Base-by-base conservation (phyloP, 257 asterid species). In the Oldenlandia corymbosa region DNA sequence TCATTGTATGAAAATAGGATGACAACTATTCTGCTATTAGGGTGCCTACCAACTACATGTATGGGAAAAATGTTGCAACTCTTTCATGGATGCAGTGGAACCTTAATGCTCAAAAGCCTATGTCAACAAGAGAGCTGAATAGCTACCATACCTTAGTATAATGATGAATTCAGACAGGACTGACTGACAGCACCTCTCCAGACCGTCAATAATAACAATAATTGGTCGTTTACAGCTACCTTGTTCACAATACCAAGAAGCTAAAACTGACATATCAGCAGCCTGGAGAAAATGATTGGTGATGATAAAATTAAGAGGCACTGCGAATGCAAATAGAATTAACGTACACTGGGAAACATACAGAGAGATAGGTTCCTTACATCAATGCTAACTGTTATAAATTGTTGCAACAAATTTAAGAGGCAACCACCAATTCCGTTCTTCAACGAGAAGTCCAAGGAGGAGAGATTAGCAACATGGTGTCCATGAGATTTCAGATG, bases 401-500 rank as follows among this genome's bases (percentile, higher is more conserved):
- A 84, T 70, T 84, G 97, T 47, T 80, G 84, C 71, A 90, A 65
- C 69, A 93, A 73, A 37, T 83, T 65, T 82, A 76, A 88, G 57
- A 93, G 88, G 76, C 97, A 84, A 37, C 94, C 95, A 53, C 94
- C 95, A 64, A 90, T 79, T 45, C 95, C 96, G 71, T 71, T 85
- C 70, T 87, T 90, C 37, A 84, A 62, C 42, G 88, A 78, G 76
- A 93, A 83, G 75, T 93, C 96, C 73, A 76, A 66, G 10, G 96
- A 90, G 64, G 96, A 75, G 52, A 93, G 90, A 52, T 72, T 88
- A 50, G 95, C 96, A 17, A 87, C 96, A 63, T 76, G 76, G 76
- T 88, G 81, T 72, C 94, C 94, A 65, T 55, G 60, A 36, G 87
- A 70, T 64, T 79, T 85, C 78, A 93, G 71, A 72, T 84, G 83